Evolutionary conservation across 2,329 filamentous ascomycete genomes (phyloP), one percentile per base, ranked within the genome.

Genomic region (Hirsutella thompsonii): DNA sequence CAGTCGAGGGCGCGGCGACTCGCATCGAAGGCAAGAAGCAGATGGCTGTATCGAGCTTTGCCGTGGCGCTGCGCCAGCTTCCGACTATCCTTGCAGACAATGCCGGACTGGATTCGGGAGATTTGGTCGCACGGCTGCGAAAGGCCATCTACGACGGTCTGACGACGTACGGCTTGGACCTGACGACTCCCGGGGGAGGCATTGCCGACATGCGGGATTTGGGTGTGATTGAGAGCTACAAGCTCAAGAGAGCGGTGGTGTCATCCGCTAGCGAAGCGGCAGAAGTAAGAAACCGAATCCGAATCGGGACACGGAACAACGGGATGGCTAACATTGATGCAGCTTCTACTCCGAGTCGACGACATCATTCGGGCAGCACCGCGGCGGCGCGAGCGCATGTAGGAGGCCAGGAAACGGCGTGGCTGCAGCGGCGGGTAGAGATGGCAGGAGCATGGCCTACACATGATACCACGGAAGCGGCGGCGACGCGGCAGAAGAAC

Each of bases 41-140:
- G 52, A 73, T 95, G 55, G 92, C 92, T 2, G 90, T 96, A 18
- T 81, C 89, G 47, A 78, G 86, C 4, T 98, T 96, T 58, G 85
- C 90, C 20, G 74, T 81, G 43, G 92, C 92, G 23, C 74, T 98
- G 45, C 80, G 89, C 55, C 92, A 98, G 62, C 72, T 98, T 40
- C 92, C 92, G 6, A 98, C 92, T 8, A 96, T 96, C 49, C 76
- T 98, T 46, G 92, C 92, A 2, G 92, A 98, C 70, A 98, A 98
- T 53, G 92, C 92, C 29, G 92, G 92, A 58, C 76, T 96, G 49
- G 92, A 98, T 63, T 94, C 87, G 20, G 90, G 88, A 52, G 92
- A 96, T 47, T 76, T 98, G 23, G 87, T 98, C 21, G 84, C 89
- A 11, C 80, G 90, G 48, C 73, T 98, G 55, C 81, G 92, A 54